Percentiles rank a stretch among this genome's conserved stretches.
These are phyloP conservation scores for Plectosphaerella plurivora DNA, from an alignment of 2,329 filamentous ascomycete species.

Conservation along the genomic window DNA sequence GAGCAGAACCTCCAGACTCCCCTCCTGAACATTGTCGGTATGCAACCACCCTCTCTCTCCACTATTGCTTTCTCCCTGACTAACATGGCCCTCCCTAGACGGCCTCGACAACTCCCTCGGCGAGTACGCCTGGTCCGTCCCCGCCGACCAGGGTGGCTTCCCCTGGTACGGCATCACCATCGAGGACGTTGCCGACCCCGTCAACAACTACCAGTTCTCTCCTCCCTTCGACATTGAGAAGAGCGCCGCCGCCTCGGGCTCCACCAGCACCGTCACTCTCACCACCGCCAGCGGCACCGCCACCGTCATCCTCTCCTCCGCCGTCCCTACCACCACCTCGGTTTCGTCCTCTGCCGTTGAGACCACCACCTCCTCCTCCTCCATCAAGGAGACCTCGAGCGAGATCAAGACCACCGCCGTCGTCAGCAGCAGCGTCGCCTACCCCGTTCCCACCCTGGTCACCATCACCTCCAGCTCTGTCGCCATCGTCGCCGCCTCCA, in stretches of 20 bases:
- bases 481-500: slow-evolving; percentile 1
- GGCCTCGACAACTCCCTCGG: slow-evolving; percentile 40
- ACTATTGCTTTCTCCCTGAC: not conserved
- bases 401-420: slow-evolving; percentile 16
- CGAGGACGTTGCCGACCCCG: slow-evolving; percentile 38
- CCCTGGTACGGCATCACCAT: slow-evolving; percentile 56
- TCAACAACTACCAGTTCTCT: slow-evolving; percentile 54
- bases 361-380: slow-evolving; percentile 17
- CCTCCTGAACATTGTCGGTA: slow-evolving; percentile 44
- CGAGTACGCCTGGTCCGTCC: slow-evolving; percentile 46
- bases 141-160: slow-evolving; percentile 34
- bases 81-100: slow-evolving; percentile 24
- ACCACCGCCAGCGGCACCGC: slow-evolving; percentile 23
- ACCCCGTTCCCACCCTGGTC: slow-evolving; percentile 1
- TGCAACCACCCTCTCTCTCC: slow-evolving; percentile 16
- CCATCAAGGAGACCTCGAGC: slow-evolving; percentile 15
- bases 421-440: slow-evolving; percentile 12
- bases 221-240: slow-evolving; percentile 45
- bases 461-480: slow-evolving; percentile 3
- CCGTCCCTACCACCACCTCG: slow-evolving; percentile 6
- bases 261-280: slow-evolving; percentile 20
- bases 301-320: slow-evolving; percentile 22
- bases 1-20: slow-evolving; percentile 35
- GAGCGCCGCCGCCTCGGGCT: slow-evolving; percentile 15
- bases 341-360: slow-evolving; percentile 1